Conservation (phyloP, 164 flowering plant genomes). For the Taxillus chinensis region DNA sequence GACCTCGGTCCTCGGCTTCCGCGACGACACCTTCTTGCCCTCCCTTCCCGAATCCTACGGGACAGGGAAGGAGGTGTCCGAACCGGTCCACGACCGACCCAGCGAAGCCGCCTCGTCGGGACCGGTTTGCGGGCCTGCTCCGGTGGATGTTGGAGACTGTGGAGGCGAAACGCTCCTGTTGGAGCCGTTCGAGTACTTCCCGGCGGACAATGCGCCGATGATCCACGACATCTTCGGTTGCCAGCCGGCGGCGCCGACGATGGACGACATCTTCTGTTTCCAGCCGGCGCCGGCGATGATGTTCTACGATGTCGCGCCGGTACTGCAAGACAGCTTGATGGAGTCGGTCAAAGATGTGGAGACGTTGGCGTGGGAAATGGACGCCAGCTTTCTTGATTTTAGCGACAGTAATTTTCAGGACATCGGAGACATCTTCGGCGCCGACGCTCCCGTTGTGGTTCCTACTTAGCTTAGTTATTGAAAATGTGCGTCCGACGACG, state of each 20-base stretch:
- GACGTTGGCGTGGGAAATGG: slow-evolving; percentile 16
- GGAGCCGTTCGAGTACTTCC: slow-evolving; percentile 15
- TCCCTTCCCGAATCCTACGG: not conserved
- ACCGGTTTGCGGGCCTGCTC: not conserved
- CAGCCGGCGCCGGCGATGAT: not conserved
- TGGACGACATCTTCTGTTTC: not conserved
- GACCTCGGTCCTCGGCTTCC: slow-evolving; percentile 51
- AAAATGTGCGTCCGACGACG: too few species aligned
- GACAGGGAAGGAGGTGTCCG: not conserved
- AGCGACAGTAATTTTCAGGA: slow-evolving; percentile 21
- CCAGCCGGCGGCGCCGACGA: slow-evolving; percentile 10
- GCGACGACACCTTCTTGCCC: slow-evolving; percentile 7
- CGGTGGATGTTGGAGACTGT: slow-evolving; percentile 5
- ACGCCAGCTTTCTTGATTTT: slow-evolving; percentile 13
- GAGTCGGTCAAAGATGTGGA: slow-evolving; percentile 15
- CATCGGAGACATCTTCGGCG: slow-evolving; percentile 21
- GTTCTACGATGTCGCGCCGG: slow-evolving; percentile 18
- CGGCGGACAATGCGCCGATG: slow-evolving; percentile 17
- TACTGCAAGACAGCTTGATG: slow-evolving; percentile 13
- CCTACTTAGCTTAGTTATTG: slow-evolving; percentile 7
- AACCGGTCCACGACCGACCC: slow-evolving; percentile 3
- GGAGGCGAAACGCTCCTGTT: slow-evolving; percentile 7
- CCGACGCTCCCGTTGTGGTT: slow-evolving; percentile 26
- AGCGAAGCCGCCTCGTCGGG: not conserved
- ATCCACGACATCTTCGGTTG: slow-evolving; percentile 28